Percentiles rank a stretch among this genome's conserved stretches.
phyloP scores from a whole-genome alignment of 208 protist species.

The Wallacemonas rigidus region DNA sequence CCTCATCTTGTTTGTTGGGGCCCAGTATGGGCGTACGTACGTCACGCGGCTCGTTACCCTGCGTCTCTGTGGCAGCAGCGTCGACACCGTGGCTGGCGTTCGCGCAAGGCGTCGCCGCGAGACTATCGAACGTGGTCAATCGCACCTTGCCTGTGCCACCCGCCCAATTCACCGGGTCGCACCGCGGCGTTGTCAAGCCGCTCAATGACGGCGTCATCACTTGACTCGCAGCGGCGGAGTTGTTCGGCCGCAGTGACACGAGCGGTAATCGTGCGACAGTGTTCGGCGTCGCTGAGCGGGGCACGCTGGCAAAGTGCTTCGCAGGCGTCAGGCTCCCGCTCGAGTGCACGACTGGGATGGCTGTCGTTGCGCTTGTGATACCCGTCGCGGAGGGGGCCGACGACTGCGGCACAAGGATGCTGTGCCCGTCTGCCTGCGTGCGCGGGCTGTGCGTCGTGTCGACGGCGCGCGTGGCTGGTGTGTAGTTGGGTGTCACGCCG shows the following conservation, averaged over 20 bases:
- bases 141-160: not conserved
- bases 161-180: slow-evolving; percentile 3
- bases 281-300: not conserved
- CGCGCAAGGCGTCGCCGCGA: slow-evolving; percentile 5
- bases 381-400: not conserved
- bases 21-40: slow-evolving; percentile 9
- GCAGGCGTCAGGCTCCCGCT: slow-evolving; percentile 9
- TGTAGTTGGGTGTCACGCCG: not conserved
- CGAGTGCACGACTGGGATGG: slow-evolving; percentile 8
- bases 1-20: slow-evolving; percentile 1
- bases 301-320: not conserved
- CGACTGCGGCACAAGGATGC: not conserved
- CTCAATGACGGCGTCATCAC: slow-evolving; percentile 6
- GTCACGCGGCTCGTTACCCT: not conserved
- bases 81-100: not conserved
- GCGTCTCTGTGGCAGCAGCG: not conserved
- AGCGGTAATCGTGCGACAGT: not conserved
- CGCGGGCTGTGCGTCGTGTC: not conserved
- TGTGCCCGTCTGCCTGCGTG: too few relatives aligned
- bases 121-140: slow-evolving; percentile 5
- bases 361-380: not conserved
- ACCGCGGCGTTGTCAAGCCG: slow-evolving; percentile 9
- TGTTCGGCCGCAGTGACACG: not conserved
- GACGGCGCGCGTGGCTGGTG: not conserved
- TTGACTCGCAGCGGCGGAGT: not conserved